Evolutionary conservation across 2,329 filamentous ascomycete species (phyloP).

Genomic region (Apiospora rasikravindrae): DNA sequence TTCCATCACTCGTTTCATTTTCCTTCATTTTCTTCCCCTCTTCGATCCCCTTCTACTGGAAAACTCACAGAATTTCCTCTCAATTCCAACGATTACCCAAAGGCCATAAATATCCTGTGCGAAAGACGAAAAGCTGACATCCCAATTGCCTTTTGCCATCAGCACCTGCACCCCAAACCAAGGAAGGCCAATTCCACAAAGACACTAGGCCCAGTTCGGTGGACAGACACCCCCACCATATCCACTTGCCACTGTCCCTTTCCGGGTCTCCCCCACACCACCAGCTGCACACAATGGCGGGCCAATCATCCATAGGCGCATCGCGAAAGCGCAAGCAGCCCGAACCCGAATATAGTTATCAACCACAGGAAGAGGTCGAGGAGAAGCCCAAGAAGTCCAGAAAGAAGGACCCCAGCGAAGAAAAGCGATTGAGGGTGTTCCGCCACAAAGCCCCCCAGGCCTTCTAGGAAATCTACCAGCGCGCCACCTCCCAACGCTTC

Average conservation of each 20-base stretch:
- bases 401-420: conserved; percentile 20
- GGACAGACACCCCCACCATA: background rate
- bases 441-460: conserved; percentile 14
- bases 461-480: conserved; percentile 16
- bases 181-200: background rate
- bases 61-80: background rate
- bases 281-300: background rate
- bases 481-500: conserved; percentile 37
- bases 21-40: background rate
- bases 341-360: background rate
- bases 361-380: background rate
- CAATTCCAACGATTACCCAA: background rate
- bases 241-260: background rate
- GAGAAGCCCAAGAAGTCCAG: conserved; percentile 16
- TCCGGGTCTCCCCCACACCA: background rate
- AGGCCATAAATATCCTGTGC: too few relatives aligned
- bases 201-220: background rate
- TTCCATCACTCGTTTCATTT: background rate
- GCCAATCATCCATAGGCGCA: conserved; percentile 6
- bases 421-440: conserved; percentile 23
- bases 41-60: too few relatives aligned
- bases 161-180: background rate
- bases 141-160: background rate
- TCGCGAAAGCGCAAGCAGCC: conserved; percentile 10
- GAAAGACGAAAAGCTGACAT: background rate